Evolutionary conservation across 2,329 filamentous ascomycete species (phyloP), one percentile per base, ranked within the genome.

Genomic region (Sporothrix pseudoabietina): DNA sequence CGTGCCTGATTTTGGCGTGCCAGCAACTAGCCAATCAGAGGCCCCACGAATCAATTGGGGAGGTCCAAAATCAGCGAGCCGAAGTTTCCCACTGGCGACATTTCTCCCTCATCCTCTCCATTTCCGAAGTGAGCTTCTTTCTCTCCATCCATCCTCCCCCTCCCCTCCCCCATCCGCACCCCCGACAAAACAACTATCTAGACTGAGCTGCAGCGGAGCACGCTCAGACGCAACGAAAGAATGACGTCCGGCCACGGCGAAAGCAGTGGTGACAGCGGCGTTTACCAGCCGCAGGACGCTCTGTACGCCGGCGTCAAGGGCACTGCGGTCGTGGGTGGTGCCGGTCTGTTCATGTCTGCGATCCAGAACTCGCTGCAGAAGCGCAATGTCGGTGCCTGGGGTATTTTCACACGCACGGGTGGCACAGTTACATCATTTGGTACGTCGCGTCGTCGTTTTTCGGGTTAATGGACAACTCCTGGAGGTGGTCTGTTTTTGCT

Each of bases 291-390:
- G 59, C 77, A 80, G 80, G 90, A 93, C 84, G 88, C 91, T 73
- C 81, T 93, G 78, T 81, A 83, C 69, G 82, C 82, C 69, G 84
- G 89, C 39, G 80, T 88, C 79, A 87, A 85, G 78, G 85, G 86
- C 73, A 86, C 86, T 55, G 78, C 86, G 76, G 82, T 90, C 76
- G 87, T 86, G 66, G 88, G 89, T 77, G 82, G 83, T 73, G 85
- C 85, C 71, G 91, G 91, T 77, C 83, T 90, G 75, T 86, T 86
- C 22, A 78, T 81, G 54, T 77, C 80, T 7, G 84, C 84, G 7
- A 87, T 97, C 77, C 92, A 94, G 85, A 98, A 97, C 85, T 93
- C 94, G 74, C 87, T 98, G 78, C 87, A 91, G 72, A 94, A 90
- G 85, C 87, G 89, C 81, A 97, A 97, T 82, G 86, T 96, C 77